phyloP scores from a whole-genome alignment of 768 basidiomycete species.

The Tephrocybe rancida region DNA sequence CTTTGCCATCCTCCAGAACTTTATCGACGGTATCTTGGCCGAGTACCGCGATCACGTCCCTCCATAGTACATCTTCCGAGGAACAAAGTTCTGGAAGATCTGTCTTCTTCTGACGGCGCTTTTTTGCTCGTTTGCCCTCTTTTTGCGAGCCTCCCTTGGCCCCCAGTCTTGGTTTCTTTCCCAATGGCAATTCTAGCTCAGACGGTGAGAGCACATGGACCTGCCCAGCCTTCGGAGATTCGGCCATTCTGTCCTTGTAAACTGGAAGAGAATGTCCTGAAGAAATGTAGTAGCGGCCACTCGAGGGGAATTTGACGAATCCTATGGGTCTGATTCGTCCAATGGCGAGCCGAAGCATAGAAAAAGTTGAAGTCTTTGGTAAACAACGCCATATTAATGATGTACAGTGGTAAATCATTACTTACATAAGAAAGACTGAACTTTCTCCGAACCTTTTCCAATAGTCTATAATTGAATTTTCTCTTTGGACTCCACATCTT shows the following conservation, averaged over 20 bases:
- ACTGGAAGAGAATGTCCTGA: neutral
- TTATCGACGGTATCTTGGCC: constrained; percentile 58
- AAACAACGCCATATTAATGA: constrained; percentile 14
- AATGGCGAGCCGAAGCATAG: constrained; percentile 5
- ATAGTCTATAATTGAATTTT: too few species aligned
- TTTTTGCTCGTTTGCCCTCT: constrained; percentile 28
- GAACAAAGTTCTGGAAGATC: constrained; percentile 65
- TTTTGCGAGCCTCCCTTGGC: constrained; percentile 22
- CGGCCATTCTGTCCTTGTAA: constrained; percentile 7
- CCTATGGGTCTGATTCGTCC: constrained; percentile 1
- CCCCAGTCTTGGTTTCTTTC: constrained; percentile 30
- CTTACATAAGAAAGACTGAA: constrained; percentile 11
- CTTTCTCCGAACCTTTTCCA: neutral
- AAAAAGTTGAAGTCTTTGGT: constrained; percentile 10
- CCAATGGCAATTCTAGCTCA: constrained; percentile 23
- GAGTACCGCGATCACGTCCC: constrained; percentile 69
- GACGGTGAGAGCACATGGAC: constrained; percentile 19
- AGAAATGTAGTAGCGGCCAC: neutral
- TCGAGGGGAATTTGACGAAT: constrained; percentile 2
- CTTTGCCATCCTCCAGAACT: constrained; percentile 47
- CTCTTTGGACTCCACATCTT: neutral
- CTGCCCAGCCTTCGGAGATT: constrained; percentile 20
- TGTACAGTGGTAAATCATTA: neutral
- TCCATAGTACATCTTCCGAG: constrained; percentile 72
- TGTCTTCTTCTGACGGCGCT: constrained; percentile 37